phyloP scores from a whole-genome alignment of 306 rosid species.

The Trifolium dubium region DNA sequence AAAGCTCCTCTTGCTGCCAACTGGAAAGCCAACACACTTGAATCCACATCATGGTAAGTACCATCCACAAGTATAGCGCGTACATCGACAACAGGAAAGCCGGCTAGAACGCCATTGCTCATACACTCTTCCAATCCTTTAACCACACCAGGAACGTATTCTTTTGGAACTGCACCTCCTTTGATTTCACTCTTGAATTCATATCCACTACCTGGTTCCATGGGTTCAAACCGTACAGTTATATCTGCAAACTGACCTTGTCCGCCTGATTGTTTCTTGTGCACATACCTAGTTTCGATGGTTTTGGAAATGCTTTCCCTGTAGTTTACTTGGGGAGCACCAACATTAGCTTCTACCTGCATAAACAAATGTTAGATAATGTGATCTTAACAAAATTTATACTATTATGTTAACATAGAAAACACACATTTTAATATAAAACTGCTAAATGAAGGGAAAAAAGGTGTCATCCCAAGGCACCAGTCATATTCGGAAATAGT shows the following conservation, averaged over 20 bases:
- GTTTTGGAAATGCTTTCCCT: constrained; percentile 87
- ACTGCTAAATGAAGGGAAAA: not conserved
- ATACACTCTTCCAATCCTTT: constrained; percentile 98
- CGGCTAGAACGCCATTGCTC: constrained; percentile 95
- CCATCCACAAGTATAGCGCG: constrained; percentile 87
- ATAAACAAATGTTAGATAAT: constrained; percentile 33
- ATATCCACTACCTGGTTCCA: constrained; percentile 89
- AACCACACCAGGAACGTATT: constrained; percentile 95
- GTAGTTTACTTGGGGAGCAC: constrained; percentile 99
- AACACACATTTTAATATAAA: not conserved
- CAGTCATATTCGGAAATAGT: constrained; percentile 22
- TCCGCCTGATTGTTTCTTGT: constrained; percentile 99
- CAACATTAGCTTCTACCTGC: constrained; percentile 97
- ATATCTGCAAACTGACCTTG: constrained; percentile 97
- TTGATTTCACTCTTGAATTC: constrained; percentile 98
- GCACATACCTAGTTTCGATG: constrained; percentile 77
- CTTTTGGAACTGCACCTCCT: constrained; percentile 95
- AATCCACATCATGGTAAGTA: constrained; percentile 93
- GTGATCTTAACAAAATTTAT: constrained; percentile 18
- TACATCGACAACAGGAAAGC: constrained; percentile 92
- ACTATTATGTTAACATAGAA: not conserved
- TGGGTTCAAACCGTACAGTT: constrained; percentile 87
- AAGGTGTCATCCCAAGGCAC: not conserved
- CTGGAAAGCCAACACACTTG: constrained; percentile 95
- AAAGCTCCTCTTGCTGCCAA: constrained; percentile 98